Evolutionary conservation across 768 basidiomycete genomes (phyloP).

Genomic region (Xerocomus potaroensis): DNA sequence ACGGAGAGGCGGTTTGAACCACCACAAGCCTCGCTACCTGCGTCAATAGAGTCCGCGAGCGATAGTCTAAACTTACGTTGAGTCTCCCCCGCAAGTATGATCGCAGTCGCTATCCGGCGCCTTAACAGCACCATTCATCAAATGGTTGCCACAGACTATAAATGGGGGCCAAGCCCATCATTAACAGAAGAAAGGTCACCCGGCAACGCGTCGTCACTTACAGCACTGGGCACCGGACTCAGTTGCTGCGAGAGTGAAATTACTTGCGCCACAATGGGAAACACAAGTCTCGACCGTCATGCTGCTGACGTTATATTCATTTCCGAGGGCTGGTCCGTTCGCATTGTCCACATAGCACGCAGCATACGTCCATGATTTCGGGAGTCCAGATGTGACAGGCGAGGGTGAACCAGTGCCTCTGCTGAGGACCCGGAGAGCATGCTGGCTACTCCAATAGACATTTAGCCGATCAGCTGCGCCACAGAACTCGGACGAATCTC

Average conservation of each 20-base stretch:
- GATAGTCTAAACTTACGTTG: constrained; percentile 41
- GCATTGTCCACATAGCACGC: constrained; percentile 73
- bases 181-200: neutral
- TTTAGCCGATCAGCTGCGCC: constrained; percentile 58
- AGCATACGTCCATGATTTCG: constrained; percentile 53
- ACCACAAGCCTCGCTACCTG: constrained; percentile 60
- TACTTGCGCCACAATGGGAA: constrained; percentile 46
- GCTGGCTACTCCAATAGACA: constrained; percentile 55
- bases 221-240: constrained; percentile 51
- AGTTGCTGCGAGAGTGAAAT: constrained; percentile 63
- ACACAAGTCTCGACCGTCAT: constrained; percentile 66
- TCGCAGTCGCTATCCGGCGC: constrained; percentile 53
- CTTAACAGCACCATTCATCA: constrained; percentile 55
- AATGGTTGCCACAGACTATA: constrained; percentile 66
- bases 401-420: neutral
- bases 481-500: constrained; percentile 53
- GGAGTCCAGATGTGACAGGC: constrained; percentile 50
- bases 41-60: constrained; percentile 2
- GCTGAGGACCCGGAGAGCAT: too few relatives aligned
- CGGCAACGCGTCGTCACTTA: constrained; percentile 26
- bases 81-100: constrained; percentile 70
- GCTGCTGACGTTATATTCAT: constrained; percentile 34
- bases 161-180: neutral
- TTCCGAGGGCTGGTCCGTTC: constrained; percentile 55
- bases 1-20: constrained; percentile 69